A percentile compares a stretch with the other conserved stretches of the same genome.
phyloP scores from a whole-genome alignment of 2,329 filamentous ascomycete species.

The Cordyceps javanica region DNA sequence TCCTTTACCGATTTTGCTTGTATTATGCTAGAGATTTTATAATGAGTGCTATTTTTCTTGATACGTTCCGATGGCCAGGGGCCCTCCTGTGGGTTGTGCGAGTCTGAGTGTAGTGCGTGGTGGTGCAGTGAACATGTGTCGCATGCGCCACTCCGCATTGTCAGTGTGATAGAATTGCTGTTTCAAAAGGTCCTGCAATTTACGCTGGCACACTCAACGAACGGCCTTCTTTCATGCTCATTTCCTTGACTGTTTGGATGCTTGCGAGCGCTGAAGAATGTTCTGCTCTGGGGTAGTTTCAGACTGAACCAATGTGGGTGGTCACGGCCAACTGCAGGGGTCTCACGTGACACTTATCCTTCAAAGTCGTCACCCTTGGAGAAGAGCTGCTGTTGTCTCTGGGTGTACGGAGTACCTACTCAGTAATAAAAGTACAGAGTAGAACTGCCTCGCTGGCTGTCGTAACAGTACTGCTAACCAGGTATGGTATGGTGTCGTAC shows the following conservation, averaged over 20 bases:
- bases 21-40: conserved; percentile 13
- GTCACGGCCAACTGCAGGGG: neutral
- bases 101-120: too few species aligned
- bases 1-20: conserved; percentile 11
- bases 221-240: neutral
- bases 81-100: too few species aligned
- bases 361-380: neutral
- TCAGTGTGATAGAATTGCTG: neutral
- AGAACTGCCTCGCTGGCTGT: too few species aligned
- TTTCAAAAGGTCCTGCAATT: neutral
- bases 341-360: neutral
- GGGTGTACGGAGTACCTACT: too few species aligned
- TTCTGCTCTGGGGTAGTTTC: neutral
- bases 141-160: neutral
- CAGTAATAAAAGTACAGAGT: too few species aligned
- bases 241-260: neutral
- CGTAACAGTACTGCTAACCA: neutral
- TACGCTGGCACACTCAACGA: neutral
- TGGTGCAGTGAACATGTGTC: neutral
- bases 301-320: neutral
- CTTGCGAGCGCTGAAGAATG: neutral
- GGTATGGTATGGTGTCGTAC: neutral
- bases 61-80: neutral
- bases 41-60: conserved; percentile 8
- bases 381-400: neutral